Evolutionary conservation across 768 basidiomycete species (phyloP), one percentile per base, ranked within the genome.

Genomic region (Panellus pusillus): DNA sequence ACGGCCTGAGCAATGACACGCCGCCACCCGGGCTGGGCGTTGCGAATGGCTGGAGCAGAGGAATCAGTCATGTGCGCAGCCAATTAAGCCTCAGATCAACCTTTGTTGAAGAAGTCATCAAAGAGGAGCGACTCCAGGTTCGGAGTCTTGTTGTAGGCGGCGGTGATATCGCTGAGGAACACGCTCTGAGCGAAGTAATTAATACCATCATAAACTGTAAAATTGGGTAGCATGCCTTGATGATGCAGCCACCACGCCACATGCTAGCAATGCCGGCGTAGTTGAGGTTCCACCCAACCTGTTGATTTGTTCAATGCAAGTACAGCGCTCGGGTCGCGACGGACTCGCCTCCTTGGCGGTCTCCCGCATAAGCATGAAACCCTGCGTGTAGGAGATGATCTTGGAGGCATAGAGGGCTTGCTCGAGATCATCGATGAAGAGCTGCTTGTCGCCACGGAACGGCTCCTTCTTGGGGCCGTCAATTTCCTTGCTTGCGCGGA

Each of bases 181-280:
- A 98, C 95, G 65, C 86, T 89, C 87, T 83, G 52, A 35, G 47
- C n/a, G 4, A 38, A 41, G 13, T 12, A 14, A 38, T 44, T 50
- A n/a, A 57, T 27, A 7, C 29, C 14, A 49, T 47, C 9, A 6
- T 27, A 29, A 27, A 14, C 52, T 4, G 41, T 18, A 1, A 20
- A 24, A 24, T 24, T 24, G 24, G 24, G 24, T 24, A 6, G 36
- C 62, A 60, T 54, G 84, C 89, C 83, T 96, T 96, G 82, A 99
- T 98, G 74, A 99, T 99, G 73, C 96, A 98, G 62, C 97, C 97
- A 62, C 97, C 97, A 66, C 96, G 93, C 97, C 97, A 99, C 94
- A 99, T 99, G 63, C 80, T 84, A 31, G 97, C 97, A 68, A 99
- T 98, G 57, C 94, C 95, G 64, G 94, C 87, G 70, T 96, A 96